Base-by-base conservation (phyloP, 129 eudicot genomes). In the Artemisia argyi region DNA sequence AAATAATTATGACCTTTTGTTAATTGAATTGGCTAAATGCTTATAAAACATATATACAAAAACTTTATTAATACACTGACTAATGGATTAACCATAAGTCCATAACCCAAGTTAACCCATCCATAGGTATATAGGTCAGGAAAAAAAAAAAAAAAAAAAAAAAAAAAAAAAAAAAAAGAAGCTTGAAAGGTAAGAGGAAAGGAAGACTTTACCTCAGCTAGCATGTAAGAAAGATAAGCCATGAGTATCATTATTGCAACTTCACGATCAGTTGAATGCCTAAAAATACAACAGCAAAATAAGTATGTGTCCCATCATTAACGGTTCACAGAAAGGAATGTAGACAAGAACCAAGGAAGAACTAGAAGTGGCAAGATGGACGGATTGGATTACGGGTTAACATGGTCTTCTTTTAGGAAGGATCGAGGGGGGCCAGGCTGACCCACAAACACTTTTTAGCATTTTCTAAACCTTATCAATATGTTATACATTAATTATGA, bases 261-360 rank as follows among this genome's bases (percentile, higher is more conserved):
- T 73, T 90, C 96, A 24, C 93, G 85, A 72, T 87, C 93, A 0
- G 96, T 90, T 12, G 96, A 90, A 73, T 90, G 93, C 81, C 96
- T 90, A 81, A 44, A 28, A 75, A 51, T 74, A 7, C 78, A 28
- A 18, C 13, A 78, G 24, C 44, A 65, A 62, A 61, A 69, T 39
- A 70, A 22, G 47, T 49, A 51, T 69, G n/a, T 32, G 75, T 32
- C 2, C 60, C 66, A 5, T 39, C 11, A 56, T 42, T 58, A 15
- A 35, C 55, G 17, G 55, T 47, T 42, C 65, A 20, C 17, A 5
- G 65, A 52, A 60, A 74, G 13, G 20, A 64, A 52, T 22, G 26
- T 6, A 53, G 30, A 28, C 64, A 74, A 60, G 30, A 46, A 60
- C 4, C 17, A 19, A 16, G n/a, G 19, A 42, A 60, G 13, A n/a